Evolutionary conservation across 2,329 filamentous ascomycete genomes (phyloP), one percentile per base, ranked within the genome.

Genomic region (Fusarium avenaceum): DNA sequence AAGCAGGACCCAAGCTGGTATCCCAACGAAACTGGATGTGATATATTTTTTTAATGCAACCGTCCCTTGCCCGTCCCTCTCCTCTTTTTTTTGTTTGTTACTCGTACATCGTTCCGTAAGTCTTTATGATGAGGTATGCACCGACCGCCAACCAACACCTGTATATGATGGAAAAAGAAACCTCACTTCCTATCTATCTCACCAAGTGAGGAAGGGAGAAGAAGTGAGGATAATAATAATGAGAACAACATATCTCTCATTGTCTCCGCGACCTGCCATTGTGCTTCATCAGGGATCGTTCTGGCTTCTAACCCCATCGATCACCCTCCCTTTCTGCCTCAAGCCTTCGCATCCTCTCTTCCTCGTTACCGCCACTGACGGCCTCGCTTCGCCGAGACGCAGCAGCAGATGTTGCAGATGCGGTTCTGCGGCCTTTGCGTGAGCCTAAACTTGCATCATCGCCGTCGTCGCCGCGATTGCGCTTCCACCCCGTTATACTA

Each of bases 291-390:
- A 67, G 49, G 19, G 58, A 46, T 24, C 42, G 44, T 19, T 50
- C 51, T 26, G 60, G 45, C 42, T 19, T 48, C 67, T 74, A 85
- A 38, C 79, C 80, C 83, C 83, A 86, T 40, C 84, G 80, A 11
- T 78, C 80, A 45, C 80, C 81, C 72, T 90, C 88, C 64, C 89
- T 81, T 77, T 91, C 88, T 30, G 81, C 84, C 76, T 90, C 88
- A 44, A 87, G 77, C 62, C 86, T 78, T 47, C 82, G 82, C 83
- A 85, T 84, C 65, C 84, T 81, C 71, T 84, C 82, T 78, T 88
- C 81, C 71, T 84, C 78, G 54, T 84, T 83, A 52, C 84, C 81
- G n/a, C 75, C 78, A 44, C 73, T 79, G n/a, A 81, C 77, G 32
- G 79, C 82, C 72, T 85, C 85, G 63, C 81, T 83, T 28, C 85